A percentile compares a stretch with the other conserved stretches of the same genome.
These are phyloP conservation scores for Echites panduratus DNA, from an alignment of 257 asterid genomes.

Conservation along the genomic window DNA sequence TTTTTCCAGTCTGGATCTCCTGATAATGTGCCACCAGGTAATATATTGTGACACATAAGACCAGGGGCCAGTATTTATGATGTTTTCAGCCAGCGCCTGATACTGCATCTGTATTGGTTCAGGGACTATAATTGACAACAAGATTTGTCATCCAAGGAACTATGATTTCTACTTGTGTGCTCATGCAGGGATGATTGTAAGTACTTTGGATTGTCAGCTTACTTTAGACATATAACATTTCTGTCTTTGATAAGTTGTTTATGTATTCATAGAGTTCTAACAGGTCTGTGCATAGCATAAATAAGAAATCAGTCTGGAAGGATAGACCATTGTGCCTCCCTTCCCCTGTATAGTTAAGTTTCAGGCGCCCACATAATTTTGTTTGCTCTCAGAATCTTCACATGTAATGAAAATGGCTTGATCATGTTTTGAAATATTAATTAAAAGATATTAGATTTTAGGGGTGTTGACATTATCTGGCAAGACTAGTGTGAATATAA, in stretches of 20 bases:
- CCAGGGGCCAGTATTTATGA: neutral
- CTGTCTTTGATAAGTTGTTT: neutral
- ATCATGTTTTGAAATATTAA: neutral
- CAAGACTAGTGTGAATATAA: neutral
- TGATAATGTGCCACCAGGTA: constrained; percentile 90
- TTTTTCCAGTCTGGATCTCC: constrained; percentile 75
- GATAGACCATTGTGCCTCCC: neutral
- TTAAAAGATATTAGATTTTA: neutral
- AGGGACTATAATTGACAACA: constrained; percentile 85
- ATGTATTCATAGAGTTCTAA: neutral
- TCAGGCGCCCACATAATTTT: neutral
- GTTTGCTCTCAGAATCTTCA: neutral
- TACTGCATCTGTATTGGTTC: constrained; percentile 20
- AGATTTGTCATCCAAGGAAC: constrained; percentile 85
- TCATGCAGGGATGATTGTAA: constrained; percentile 91
- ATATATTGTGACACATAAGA: neutral
- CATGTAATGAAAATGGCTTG: neutral
- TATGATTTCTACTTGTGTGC: constrained; percentile 87
- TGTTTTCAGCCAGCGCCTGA: neutral
- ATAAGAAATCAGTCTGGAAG: neutral
- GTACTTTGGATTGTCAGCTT: constrained; percentile 6
- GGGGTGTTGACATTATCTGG: neutral
- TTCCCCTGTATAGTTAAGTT: neutral
- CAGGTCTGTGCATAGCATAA: neutral
- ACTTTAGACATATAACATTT: neutral